These are phyloP conservation scores for Saccharomyces mikatae DNA, from an alignment of 805 yeast genomes.

Conservation along the genomic window DNA sequence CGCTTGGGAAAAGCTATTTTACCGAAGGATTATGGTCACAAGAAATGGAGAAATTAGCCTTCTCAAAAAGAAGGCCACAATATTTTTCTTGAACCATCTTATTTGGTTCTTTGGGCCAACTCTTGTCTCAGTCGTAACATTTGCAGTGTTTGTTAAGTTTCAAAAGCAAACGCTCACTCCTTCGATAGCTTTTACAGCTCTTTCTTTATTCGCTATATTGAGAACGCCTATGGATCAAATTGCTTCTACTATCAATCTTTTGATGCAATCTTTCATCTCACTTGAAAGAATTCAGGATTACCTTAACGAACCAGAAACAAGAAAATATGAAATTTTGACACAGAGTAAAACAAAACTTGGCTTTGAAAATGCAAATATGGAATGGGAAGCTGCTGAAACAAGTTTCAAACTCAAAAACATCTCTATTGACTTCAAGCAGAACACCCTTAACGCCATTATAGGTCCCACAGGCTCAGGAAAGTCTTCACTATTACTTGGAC, in stretches of 20 bases:
- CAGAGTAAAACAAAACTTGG: not conserved
- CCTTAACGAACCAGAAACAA: constrained; percentile 65
- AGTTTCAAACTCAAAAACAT: constrained; percentile 68
- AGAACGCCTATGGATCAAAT: constrained; percentile 77
- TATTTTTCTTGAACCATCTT: constrained; percentile 54
- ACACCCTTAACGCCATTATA: constrained; percentile 66
- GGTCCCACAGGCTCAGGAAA: constrained; percentile 92
- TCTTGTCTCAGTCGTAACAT: constrained; percentile 62
- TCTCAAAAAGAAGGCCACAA: constrained; percentile 43
- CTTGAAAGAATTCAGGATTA: constrained; percentile 72
- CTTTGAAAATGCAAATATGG: constrained; percentile 31
- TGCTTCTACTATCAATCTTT: constrained; percentile 45
- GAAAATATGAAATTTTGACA: constrained; percentile 69
- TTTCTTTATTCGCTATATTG: constrained; percentile 70
- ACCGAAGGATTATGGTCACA: not conserved
- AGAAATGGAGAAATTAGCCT: not conserved
- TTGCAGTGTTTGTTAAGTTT: constrained; percentile 62
- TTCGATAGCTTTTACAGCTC: constrained; percentile 81
- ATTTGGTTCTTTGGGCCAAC: constrained; percentile 75
- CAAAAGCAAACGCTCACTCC: constrained; percentile 63
- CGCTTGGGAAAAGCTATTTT: constrained; percentile 66
- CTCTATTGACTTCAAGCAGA: constrained; percentile 52
- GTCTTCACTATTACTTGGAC: constrained; percentile 72
- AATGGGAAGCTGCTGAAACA: constrained; percentile 56
- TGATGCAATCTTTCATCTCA: constrained; percentile 36